Base-by-base conservation (phyloP, 192 early-diverging fungal genomes). In the Coemansia sp. region DNA sequence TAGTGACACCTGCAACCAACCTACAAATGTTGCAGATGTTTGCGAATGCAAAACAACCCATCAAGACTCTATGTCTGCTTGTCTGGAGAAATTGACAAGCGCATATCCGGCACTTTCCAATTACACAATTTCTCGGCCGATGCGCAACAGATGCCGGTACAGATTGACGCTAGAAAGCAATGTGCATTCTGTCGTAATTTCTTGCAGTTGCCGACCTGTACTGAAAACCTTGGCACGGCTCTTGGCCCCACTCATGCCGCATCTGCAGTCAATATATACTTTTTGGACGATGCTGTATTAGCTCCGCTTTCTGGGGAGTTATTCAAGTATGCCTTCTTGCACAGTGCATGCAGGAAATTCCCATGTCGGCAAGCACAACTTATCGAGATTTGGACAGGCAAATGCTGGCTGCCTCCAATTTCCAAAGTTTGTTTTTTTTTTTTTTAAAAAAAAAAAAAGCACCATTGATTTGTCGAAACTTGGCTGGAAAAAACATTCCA, bases 241-340 rank as follows among this genome's bases (percentile, higher is more conserved):
- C n/a, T 16, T 16, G 35, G 35, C 35, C 11, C 19, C 42, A 5
- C 42, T 44, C 42, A n/a, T 44, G 42, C 6, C 42, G 42, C 7
- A 7, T n/a, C 42, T 44, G 42, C 42, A 44, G 42, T n/a, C 42
- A 44, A 44, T 44, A 44, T 44, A 19, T 44, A 44, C 42, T 44
- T 44, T 44, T 44, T 44, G 16, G 42, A 44, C 42, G 19, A n/a
- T 19, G 19, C 42, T 21, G 18, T 44, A 44, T 44, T 21, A 44
- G 42, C 42, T 12, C 42, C 18, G 42, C 42, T 44, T 44, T 44
- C 42, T 44, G 42, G 43, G 19, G 19, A n/a, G 43, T n/a, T n/a
- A 21, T 19, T 44, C 19, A n/a, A 19, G 43, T 44, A n/a, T 8
- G 19, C 43, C 18, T 31, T 31, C 8, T 6, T 31, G 30, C 30